A percentile compares a stretch with the other conserved stretches of the same genome.
Conservation (phyloP, 768 basidiomycete species). For the Phaffia australis region DNA sequence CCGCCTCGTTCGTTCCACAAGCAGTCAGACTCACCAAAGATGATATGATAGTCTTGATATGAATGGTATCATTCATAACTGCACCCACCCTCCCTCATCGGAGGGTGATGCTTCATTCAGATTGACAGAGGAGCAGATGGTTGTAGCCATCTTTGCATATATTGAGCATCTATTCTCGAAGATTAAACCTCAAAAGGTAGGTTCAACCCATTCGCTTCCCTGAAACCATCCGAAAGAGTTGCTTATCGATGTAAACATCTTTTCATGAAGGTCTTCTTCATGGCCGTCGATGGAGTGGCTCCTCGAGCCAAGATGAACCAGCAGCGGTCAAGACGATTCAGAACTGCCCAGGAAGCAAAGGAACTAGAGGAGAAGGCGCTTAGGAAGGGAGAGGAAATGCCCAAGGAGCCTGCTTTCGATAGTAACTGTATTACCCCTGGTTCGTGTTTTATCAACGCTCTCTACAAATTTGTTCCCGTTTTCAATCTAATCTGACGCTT, state of each 20-base stretch:
- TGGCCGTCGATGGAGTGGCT: slow-evolving; percentile 96
- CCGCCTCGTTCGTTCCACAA: background rate
- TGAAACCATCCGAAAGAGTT: background rate
- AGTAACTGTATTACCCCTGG: slow-evolving; percentile 98
- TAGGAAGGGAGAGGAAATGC: slow-evolving; percentile 78
- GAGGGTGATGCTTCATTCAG: slow-evolving; percentile 94
- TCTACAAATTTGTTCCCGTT: background rate
- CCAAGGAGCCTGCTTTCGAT: slow-evolving; percentile 79
- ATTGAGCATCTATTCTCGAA: slow-evolving; percentile 93
- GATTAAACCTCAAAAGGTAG: slow-evolving; percentile 84
- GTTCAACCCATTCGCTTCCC: too few relatives aligned
- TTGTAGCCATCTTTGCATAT: slow-evolving; percentile 91
- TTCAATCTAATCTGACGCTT: background rate
- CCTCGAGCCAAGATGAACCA: slow-evolving; percentile 99
- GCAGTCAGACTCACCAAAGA: background rate
- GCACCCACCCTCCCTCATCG: slow-evolving; percentile 77
- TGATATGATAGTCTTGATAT: slow-evolving; percentile 64
- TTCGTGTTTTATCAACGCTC: slow-evolving; percentile 37
- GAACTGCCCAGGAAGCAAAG: slow-evolving; percentile 83
- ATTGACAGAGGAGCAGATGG: slow-evolving; percentile 91
- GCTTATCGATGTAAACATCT: background rate
- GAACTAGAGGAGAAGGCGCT: slow-evolving; percentile 78
- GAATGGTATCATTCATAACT: slow-evolving; percentile 54
- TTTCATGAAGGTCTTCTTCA: slow-evolving; percentile 59
- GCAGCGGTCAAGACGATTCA: slow-evolving; percentile 82